Percentiles rank a stretch among this genome's conserved stretches.
Evolutionary conservation across 2,329 filamentous ascomycete genomes (phyloP).

Genomic region (Talaromyces albobiverticillius): DNA sequence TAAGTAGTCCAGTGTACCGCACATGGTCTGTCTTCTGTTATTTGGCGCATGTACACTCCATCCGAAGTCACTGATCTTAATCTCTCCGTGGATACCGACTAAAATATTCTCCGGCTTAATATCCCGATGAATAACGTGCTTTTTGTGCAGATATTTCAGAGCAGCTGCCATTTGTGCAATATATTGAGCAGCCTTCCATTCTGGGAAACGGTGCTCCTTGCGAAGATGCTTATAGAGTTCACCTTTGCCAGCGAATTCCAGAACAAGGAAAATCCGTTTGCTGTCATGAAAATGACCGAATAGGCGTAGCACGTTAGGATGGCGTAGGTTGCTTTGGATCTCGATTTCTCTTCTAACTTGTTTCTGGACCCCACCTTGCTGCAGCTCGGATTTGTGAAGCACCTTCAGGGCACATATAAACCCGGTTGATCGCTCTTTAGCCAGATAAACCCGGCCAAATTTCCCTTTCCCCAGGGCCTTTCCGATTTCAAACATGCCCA

Average conservation of each 20-base stretch:
- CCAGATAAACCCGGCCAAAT: conserved; percentile 82
- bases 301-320: conserved; percentile 79
- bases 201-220: conserved; percentile 74
- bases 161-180: conserved; percentile 89
- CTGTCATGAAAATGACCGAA: conserved; percentile 88
- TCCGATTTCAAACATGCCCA: conserved; percentile 93
- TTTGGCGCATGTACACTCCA: conserved; percentile 98
- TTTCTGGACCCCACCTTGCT: conserved; percentile 78
- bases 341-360: conserved; percentile 85
- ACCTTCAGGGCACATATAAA: conserved; percentile 88
- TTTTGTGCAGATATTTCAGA: conserved; percentile 86
- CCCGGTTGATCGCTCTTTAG: conserved; percentile 71
- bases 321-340: conserved; percentile 81
- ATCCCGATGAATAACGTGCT: conserved; percentile 95
- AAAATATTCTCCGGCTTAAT: conserved; percentile 99
- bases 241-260: conserved; percentile 82
- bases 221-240: conserved; percentile 86
- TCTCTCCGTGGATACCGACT: conserved; percentile 92
- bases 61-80: conserved; percentile 97
- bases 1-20: conserved; percentile 94
- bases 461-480: conserved; percentile 84
- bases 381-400: conserved; percentile 77
- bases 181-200: conserved; percentile 84
- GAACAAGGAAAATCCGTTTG: conserved; percentile 81
- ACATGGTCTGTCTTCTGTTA: conserved; percentile 90